Evolutionary conservation across 345 rosid species (phyloP), one percentile per base, ranked within the genome.

Genomic region (Eucalyptus polyanthemos): DNA sequence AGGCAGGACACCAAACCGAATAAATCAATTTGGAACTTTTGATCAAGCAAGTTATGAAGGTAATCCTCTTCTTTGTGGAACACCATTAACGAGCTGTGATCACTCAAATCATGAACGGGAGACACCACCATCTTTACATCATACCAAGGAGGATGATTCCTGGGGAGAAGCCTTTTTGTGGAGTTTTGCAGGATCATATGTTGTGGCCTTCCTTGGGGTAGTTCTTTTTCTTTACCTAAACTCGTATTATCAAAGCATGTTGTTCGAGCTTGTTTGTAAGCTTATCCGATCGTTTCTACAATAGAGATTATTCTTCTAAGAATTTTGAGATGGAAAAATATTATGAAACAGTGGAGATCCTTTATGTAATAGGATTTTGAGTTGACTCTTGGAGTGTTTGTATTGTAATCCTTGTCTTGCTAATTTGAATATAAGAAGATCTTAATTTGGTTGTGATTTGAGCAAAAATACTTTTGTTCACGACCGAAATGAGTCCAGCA

Each of bases 81-180:
- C 58, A 51, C 58, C 65, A 89, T 51, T 50, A 44, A 11, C 40
- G 24, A 54, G 8, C 1, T 3, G 88, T 50, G 51, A 40, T 10
- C 2, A 11, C 47, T 45, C 87, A 62, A 62, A 29, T 62, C 34
- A 29, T 0, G 1, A 11, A 22, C 2, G 0, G 0, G 5, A 7
- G 51, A 85, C 54, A 13, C 54, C 8, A 1, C 87, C 34, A 34
- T 34, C 34, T 34, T 34, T 34, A 34, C 2, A 34, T 34, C 34
- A 34, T 34, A 34, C 34, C 34, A 34, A 34, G 34, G 34, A 34
- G 34, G 34, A 34, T 34, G 34, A 34, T 34, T 34, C 34, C 3
- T 34, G 34, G 34, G 3, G 34, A 34, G n/a, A 34, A 34, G 34
- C 34, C 34, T 34, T 34, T 3, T 3, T 34, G 3, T 34, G 34